Base-by-base conservation (phyloP, 257 asterid genomes). In the Cynanchum wilfordii region DNA sequence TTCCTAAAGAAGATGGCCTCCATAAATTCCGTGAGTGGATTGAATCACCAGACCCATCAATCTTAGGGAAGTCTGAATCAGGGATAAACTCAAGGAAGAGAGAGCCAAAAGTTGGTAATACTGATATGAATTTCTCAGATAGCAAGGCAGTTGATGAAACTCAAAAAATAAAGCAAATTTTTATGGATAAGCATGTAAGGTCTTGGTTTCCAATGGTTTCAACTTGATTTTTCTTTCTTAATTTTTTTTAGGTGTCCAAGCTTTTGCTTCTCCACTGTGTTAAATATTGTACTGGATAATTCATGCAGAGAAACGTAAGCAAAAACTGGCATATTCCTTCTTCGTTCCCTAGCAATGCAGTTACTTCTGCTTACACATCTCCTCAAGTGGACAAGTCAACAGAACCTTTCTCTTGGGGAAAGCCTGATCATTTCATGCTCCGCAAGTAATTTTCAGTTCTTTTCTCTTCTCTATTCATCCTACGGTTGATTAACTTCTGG, bases 321-420 rank as follows among this genome's bases (percentile, higher is more conserved):
- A 94, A 94, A 86, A 91, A 91, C 80, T 90, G 99, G 98, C 96
- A 94, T 75, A 79, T 94, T 69, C 91, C 97, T 75, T 78, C 93
- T 63, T 71, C 97, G 38, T 92, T 92, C 80, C 99, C 99, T 33
- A 91, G 98, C 79, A 93, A 86, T 79, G 90, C 89, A 27, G 98
- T 94, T 78, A 82, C 86, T 76, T 84, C 86, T n/a, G 99, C 98
- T 36, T 92, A 94, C 77, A 81, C 73, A 67, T 84, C 93, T 81
- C 97, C 99, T 2, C 97, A 92, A 84, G 98, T 94, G 76, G 99
- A 92, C 72, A 91, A 87, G 82, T 89, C 98, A 44, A 90, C 88
- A 7, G 96, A 90, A 47, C 79, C 95, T 19, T 92, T 91, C 69
- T 79, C 92, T 12, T 94, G 97, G 98, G 99, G 97, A 79, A 94